Conservation (phyloP, 495 filamentous ascomycete genomes). For the Apodospora peruviana region DNA sequence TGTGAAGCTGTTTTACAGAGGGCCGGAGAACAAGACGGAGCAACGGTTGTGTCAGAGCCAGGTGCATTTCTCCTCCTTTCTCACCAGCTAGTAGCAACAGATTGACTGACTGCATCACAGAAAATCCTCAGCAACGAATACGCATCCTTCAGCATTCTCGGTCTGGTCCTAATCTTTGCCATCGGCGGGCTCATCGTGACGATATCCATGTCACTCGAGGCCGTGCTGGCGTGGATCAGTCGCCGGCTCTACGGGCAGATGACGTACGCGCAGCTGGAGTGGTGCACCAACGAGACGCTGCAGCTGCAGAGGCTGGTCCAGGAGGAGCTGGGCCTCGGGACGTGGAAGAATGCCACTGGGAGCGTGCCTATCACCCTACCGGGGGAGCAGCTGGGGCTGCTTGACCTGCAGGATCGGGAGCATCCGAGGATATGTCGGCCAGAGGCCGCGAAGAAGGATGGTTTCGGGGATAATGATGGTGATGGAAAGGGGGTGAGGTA, state of each 20-base stretch:
- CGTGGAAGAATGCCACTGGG: neutral
- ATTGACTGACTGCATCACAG: no score
- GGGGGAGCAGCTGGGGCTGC: neutral
- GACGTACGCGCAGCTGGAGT: neutral
- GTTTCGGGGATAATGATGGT: neutral
- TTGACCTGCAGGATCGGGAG: neutral
- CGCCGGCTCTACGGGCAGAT: neutral
- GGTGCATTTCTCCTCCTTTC: no score
- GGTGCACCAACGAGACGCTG: neutral
- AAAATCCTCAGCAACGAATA: slow-evolving; percentile 13
- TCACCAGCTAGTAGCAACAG: no score
- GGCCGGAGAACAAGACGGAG: neutral
- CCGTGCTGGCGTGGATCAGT: neutral
- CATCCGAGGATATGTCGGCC: neutral
- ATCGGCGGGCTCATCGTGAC: slow-evolving; percentile 18
- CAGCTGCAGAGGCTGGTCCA: neutral
- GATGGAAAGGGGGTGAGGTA: neutral
- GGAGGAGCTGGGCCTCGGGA: neutral
- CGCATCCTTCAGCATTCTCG: slow-evolving; percentile 9
- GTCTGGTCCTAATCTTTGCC: slow-evolving; percentile 20
- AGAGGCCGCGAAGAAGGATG: neutral
- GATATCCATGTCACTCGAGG: slow-evolving; percentile 2
- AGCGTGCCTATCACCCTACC: neutral
- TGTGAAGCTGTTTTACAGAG: neutral
- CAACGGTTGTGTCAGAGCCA: neutral